phyloP scores from a whole-genome alignment of 108 stramenopile species.

The Stephanodiscus triporus region DNA sequence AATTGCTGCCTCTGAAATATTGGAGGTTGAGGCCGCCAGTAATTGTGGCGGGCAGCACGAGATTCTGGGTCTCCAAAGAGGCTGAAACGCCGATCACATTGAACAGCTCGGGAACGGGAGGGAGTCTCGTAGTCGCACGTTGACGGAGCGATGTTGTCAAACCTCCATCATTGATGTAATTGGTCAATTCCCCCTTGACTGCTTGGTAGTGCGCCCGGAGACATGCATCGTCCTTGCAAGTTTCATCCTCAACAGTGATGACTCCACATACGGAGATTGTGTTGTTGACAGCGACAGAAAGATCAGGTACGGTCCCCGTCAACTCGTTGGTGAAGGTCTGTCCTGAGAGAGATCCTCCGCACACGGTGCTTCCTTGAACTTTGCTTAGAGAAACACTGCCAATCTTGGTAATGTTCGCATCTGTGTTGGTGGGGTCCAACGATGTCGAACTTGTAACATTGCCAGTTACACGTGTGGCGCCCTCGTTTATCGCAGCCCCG shows the following conservation, averaged over 20 bases:
- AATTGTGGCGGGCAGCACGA: constrained; percentile 40
- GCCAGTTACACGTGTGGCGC: too few species aligned
- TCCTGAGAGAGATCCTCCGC: constrained; percentile 44
- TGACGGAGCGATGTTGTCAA: constrained; percentile 17
- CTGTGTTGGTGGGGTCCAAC: not conserved
- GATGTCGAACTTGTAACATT: constrained; percentile 4
- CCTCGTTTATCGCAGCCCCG: constrained; percentile 39
- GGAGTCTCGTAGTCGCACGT: constrained; percentile 20
- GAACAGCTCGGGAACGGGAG: constrained; percentile 48
- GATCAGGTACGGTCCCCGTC: constrained; percentile 36
- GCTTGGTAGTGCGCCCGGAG: constrained; percentile 19
- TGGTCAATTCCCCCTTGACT: constrained; percentile 9
- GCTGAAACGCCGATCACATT: constrained; percentile 4
- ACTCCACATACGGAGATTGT: constrained; percentile 33
- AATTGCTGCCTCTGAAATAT: constrained; percentile 33
- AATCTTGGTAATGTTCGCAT: constrained; percentile 45
- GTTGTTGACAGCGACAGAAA: constrained; percentile 28
- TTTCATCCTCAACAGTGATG: constrained; percentile 35
- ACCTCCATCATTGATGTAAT: constrained; percentile 22
- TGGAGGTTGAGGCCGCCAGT: constrained; percentile 29
- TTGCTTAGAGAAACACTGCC: constrained; percentile 39
- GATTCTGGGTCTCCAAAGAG: constrained; percentile 16
- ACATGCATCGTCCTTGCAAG: constrained; percentile 35
- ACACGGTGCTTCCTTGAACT: constrained; percentile 36
- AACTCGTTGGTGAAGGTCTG: constrained; percentile 41